Base-by-base conservation (phyloP, 2,329 filamentous ascomycete species). In the Drechslerella stenobrocha region DNA sequence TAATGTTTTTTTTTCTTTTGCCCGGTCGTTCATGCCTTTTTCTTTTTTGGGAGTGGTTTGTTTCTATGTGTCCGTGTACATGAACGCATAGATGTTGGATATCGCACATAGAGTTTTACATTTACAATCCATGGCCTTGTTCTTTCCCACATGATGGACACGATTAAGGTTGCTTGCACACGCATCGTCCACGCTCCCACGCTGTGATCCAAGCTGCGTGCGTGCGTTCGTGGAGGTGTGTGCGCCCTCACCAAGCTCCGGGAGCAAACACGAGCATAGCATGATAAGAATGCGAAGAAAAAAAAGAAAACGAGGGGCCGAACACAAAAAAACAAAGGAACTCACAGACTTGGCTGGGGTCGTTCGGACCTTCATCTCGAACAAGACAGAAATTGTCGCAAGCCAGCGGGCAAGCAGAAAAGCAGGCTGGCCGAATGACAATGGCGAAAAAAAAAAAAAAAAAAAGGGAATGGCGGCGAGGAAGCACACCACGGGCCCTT, bases 131-230 rank as follows among this genome's bases (percentile, higher is more conserved):
- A 18, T 42, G 37, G 18, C 34, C 34, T 37, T 42, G 37, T 18
- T 18, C 15, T 18, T 20, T 22, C 44, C 44, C 61, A 59, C 50
- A 50, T 59, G 48, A 59, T 59, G 13, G 52, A 22, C 32, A 30
- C 24, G 46, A 59, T 59, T 66, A 66, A 59, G 61, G 61, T 66
- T 66, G 44, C 61, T 66, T 66, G 61, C 61, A 59, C 52, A 47
- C 46, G 56, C 60, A 66, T 47, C 61, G 53, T 40, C 45, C 37
- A 42, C 37, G 37, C 37, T 20, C 37, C n/a, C 37, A 42, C 37
- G 18, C n/a, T 37, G 37, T 18, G 18, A 8, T 18, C 8, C 37
- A 20, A 18, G 7, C n/a, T 20, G 47, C 47, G 61, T 65, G 60
- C 52, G 51, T 58, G 52, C n/a, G n/a, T n/a, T n/a, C n/a, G n/a